Percentiles rank a stretch among this genome's conserved stretches.
Evolutionary conservation across 345 rosid species (phyloP).

Genomic region (Populus euphratica): DNA sequence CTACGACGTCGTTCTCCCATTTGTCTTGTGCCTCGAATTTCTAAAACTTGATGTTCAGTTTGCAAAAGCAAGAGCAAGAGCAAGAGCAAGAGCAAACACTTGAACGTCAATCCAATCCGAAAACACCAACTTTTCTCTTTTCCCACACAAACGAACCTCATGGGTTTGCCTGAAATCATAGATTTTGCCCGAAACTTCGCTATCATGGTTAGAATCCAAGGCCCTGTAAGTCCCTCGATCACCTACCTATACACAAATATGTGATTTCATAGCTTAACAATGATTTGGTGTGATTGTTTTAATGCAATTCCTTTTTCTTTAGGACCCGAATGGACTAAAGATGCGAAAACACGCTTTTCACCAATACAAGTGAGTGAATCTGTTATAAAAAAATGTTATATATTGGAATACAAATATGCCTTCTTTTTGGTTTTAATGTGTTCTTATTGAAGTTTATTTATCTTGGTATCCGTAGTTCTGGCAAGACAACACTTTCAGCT

Average conservation of each 20-base stretch:
- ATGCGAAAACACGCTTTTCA: constrained; percentile 93
- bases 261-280: neutral
- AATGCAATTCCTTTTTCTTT: neutral
- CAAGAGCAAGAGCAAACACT: neutral
- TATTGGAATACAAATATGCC: neutral
- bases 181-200: constrained; percentile 51
- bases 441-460: neutral
- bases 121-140: neutral
- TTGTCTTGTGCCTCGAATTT: neutral
- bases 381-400: neutral
- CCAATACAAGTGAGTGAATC: constrained; percentile 57
- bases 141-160: constrained; percentile 8
- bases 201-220: constrained; percentile 75
- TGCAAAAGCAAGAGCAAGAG: too few species aligned
- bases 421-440: neutral
- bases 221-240: constrained; percentile 57
- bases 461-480: constrained; percentile 49
- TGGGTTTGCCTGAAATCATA: constrained; percentile 58
- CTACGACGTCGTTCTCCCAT: constrained; percentile 7
- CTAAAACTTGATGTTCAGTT: neutral
- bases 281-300: neutral
- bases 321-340: constrained; percentile 94
- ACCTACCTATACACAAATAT: neutral
- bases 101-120: neutral
- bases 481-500: constrained; percentile 77